Base-by-base conservation (phyloP, 805 yeast genomes). In the Debaryomyces maramus region DNA sequence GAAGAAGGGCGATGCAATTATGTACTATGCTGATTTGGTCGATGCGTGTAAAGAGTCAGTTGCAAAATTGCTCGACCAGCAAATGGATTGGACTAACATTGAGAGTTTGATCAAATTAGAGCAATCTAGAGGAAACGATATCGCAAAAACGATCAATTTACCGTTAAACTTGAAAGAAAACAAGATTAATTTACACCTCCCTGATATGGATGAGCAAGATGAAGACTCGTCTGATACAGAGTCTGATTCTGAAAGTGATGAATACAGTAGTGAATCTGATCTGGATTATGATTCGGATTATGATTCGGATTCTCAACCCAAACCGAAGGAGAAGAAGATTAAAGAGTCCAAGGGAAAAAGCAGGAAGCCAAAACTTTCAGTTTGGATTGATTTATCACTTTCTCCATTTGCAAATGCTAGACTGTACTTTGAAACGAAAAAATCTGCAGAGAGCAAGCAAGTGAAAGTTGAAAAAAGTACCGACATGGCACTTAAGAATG, bases 41-140 rank as follows among this genome's bases (percentile, higher is more conserved):
- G 93, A 85, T 36, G 77, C 78, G 13, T 88, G 93, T 34, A 83
- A 78, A 43, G 60, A 56, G 6, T 82, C 85, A 2, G 85, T 91
- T 4, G 84, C 82, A 43, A 65, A 70, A 1, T 63, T 88, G 39
- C 46, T 89, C 4, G 81, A 83, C 40, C 93, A 87, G 55, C 90
- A 87, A 47, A 87, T 88, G 88, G 97, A 91, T 58, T 91, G 99
- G 99, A 77, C 78, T 31, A 84, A 88, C 44, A 90, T 90, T 46
- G 96, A 85, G 56, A 80, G 81, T 46, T 63, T 85, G 41, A 81
- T 91, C 37, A 65, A 74, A 34, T 71, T 80, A 36, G 96, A 91
- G 54, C 82, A 87, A 50, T 61, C 67, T 1, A 76, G 82, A 50
- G 82, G 83, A 1, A 86, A 83, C 50, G 60, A 65, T 4, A 67